phyloP scores from a whole-genome alignment of 176 grass and related monocot genomes.

The Oryza nivara region DNA sequence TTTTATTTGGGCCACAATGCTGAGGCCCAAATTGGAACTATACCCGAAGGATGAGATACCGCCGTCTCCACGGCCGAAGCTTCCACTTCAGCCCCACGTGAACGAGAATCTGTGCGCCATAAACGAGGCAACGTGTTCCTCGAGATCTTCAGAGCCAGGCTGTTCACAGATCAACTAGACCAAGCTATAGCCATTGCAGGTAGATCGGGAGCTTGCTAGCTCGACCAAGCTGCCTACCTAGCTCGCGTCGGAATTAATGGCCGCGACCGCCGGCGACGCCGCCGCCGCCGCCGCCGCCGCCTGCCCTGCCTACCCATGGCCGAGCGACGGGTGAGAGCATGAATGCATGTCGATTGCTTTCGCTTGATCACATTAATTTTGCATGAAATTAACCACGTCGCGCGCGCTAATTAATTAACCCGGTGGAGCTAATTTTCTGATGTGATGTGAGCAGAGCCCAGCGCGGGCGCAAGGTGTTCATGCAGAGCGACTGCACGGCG shows the following conservation, averaged over 20 bases:
- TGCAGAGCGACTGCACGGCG: slow-evolving; percentile 57
- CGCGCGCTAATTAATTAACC: not conserved
- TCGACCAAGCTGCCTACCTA: not conserved
- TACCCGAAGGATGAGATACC: too few relatives aligned
- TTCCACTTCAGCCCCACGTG: not conserved
- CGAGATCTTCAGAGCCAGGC: not conserved
- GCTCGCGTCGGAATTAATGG: not conserved
- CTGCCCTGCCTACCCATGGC: too few relatives aligned
- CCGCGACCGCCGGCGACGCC: not conserved
- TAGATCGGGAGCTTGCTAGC: not conserved
- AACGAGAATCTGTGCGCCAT: not conserved
- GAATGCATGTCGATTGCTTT: too few relatives aligned
- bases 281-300: too few relatives aligned
- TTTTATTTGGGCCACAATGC: too few relatives aligned
- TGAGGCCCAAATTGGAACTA: too few relatives aligned
- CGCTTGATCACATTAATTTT: too few relatives aligned
- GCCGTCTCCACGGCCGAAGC: not conserved
- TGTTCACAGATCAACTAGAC: not conserved
- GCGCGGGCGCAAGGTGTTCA: slow-evolving; percentile 56
- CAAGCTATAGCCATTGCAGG: not conserved
- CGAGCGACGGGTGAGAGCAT: too few relatives aligned
- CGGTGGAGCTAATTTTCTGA: not conserved
- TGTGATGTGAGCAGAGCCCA: slow-evolving; percentile 16
- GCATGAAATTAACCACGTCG: too few relatives aligned
- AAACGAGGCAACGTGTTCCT: not conserved